These are phyloP conservation scores for Ophiostoma sp. DNA, from an alignment of 2,329 filamentous ascomycete genomes.

Conservation along the genomic window DNA sequence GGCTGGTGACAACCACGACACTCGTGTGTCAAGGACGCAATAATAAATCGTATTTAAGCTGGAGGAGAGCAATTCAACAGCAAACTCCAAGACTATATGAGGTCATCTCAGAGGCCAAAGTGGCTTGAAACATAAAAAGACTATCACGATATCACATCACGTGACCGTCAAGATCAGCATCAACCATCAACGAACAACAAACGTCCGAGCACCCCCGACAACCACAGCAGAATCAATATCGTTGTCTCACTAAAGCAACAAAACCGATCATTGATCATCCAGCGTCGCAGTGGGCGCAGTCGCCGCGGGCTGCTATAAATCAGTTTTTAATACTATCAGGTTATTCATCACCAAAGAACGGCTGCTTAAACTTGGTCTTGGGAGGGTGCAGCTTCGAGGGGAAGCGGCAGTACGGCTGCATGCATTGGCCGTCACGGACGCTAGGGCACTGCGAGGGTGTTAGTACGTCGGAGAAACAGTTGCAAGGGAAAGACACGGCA, in stretches of 20 bases:
- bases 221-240: too few relatives aligned
- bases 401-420: constrained; percentile 53
- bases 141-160: neutral
- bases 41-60: neutral
- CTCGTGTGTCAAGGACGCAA: neutral
- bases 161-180: too few relatives aligned
- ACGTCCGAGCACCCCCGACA: neutral
- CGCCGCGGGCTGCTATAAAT: neutral
- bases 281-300: neutral
- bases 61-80: neutral
- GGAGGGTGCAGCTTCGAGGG: constrained; percentile 49
- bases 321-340: neutral
- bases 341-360: constrained; percentile 20
- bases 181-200: neutral
- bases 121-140: neutral
- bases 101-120: too few relatives aligned
- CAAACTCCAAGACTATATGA: neutral
- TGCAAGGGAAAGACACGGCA: neutral
- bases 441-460: constrained; percentile 44
- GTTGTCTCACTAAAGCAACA: too few relatives aligned
- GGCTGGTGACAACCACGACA: neutral
- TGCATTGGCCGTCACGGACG: constrained; percentile 46
- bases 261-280: too few relatives aligned
- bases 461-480: neutral
- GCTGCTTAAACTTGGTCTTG: constrained; percentile 44